Percentiles rank a stretch among this genome's conserved stretches.
Conservation (phyloP, 345 rosid species). For the Kandelia obovata region DNA sequence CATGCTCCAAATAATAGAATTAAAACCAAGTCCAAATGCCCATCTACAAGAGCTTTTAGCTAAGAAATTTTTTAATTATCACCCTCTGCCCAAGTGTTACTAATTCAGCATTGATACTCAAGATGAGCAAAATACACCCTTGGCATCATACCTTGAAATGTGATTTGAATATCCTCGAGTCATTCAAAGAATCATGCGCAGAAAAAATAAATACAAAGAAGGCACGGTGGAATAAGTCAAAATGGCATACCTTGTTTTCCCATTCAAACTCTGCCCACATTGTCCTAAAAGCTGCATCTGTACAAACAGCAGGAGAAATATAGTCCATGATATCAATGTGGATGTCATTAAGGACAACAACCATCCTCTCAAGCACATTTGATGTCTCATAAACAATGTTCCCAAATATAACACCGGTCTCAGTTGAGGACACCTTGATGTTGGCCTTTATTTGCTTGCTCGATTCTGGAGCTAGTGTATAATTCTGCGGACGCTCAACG, state of each 20-base stretch:
- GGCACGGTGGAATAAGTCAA: neutral
- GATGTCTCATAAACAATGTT: constrained; percentile 95
- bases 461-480: constrained; percentile 91
- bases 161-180: neutral
- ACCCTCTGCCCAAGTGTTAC: neutral
- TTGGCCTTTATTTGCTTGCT: constrained; percentile 98
- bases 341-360: constrained; percentile 89
- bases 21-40: neutral
- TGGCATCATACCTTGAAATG: neutral
- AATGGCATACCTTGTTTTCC: constrained; percentile 81
- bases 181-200: neutral
- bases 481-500: constrained; percentile 97
- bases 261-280: constrained; percentile 99
- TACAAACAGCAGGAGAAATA: constrained; percentile 88
- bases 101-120: neutral
- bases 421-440: constrained; percentile 98
- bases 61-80: neutral
- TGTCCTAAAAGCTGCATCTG: constrained; percentile 84
- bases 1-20: too few species aligned
- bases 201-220: neutral
- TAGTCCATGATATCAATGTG: constrained; percentile 97
- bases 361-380: constrained; percentile 78
- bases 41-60: neutral
- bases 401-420: constrained; percentile 96
- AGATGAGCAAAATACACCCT: neutral